Conservation (phyloP, 108 stramenopile genomes). For the Fragilaria crotonensis region DNA sequence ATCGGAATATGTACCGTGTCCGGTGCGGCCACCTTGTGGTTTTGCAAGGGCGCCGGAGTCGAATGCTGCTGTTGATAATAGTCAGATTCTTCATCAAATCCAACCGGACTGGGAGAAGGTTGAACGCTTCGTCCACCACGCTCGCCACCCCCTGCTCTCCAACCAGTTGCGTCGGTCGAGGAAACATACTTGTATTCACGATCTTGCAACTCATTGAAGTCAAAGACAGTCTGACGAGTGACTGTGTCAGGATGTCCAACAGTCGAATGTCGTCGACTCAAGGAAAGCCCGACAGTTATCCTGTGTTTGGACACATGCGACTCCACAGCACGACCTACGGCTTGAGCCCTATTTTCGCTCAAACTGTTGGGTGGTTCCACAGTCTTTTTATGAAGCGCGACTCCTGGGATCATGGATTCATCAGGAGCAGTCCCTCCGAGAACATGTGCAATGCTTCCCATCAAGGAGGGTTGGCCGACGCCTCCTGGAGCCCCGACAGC, state of each 20-base stretch:
- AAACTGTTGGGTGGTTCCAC: constrained; percentile 31
- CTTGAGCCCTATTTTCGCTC: constrained; percentile 25
- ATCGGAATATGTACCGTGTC: constrained; percentile 86
- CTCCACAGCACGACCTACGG: constrained; percentile 1
- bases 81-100: constrained; percentile 10
- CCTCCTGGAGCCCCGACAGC: constrained; percentile 39
- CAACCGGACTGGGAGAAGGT: neutral
- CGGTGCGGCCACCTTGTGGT: constrained; percentile 62
- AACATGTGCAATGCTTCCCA: constrained; percentile 36
- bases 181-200: constrained; percentile 84
- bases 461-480: constrained; percentile 31
- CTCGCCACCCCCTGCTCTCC: constrained; percentile 86
- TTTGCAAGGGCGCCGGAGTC: neutral
- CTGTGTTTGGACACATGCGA: constrained; percentile 9
- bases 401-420: neutral
- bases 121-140: constrained; percentile 23
- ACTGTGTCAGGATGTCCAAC: constrained; percentile 79
- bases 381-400: constrained; percentile 1
- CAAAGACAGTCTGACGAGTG: constrained; percentile 82
- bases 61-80: neutral
- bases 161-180: constrained; percentile 69
- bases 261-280: constrained; percentile 50
- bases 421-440: constrained; percentile 15
- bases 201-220: constrained; percentile 89
- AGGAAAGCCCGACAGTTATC: constrained; percentile 68